Evolutionary conservation across 331 rosid species (phyloP).

Genomic region (Ulmus americana): DNA sequence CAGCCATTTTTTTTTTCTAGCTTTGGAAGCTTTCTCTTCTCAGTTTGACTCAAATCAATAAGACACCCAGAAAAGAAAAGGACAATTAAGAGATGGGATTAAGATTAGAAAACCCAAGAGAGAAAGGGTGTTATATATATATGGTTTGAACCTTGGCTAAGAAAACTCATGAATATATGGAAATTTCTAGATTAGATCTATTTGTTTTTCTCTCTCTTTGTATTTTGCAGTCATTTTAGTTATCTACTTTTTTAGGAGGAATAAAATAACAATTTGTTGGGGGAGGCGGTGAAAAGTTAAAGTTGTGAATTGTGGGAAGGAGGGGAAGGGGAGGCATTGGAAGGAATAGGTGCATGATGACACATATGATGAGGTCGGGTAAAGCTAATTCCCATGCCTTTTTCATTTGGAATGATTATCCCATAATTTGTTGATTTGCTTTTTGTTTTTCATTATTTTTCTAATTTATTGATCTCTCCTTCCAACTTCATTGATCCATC

Average conservation of each 20-base stretch:
- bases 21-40: slow-evolving; percentile 20
- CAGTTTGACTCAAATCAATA: slow-evolving; percentile 29
- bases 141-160: slow-evolving; percentile 42
- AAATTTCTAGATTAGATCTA: slow-evolving; percentile 48
- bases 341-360: slow-evolving; percentile 66
- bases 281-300: slow-evolving; percentile 73
- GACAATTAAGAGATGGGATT: slow-evolving; percentile 9
- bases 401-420: slow-evolving; percentile 63
- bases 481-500: slow-evolving; percentile 13
- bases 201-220: slow-evolving; percentile 19
- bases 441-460: slow-evolving; percentile 34
- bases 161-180: background rate
- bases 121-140: slow-evolving; percentile 25
- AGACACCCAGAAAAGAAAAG: slow-evolving; percentile 27
- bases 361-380: slow-evolving; percentile 66
- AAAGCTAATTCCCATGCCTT: slow-evolving; percentile 48
- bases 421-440: slow-evolving; percentile 51
- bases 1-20: slow-evolving; percentile 43
- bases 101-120: slow-evolving; percentile 28
- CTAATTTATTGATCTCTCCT: slow-evolving; percentile 10
- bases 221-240: slow-evolving; percentile 35
- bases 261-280: slow-evolving; percentile 44
- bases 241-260: slow-evolving; percentile 64
- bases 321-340: slow-evolving; percentile 21
- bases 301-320: slow-evolving; percentile 25